Evolutionary conservation across 106 monocot genomes (phyloP).

Genomic region (Dioscorea dumetorum): DNA sequence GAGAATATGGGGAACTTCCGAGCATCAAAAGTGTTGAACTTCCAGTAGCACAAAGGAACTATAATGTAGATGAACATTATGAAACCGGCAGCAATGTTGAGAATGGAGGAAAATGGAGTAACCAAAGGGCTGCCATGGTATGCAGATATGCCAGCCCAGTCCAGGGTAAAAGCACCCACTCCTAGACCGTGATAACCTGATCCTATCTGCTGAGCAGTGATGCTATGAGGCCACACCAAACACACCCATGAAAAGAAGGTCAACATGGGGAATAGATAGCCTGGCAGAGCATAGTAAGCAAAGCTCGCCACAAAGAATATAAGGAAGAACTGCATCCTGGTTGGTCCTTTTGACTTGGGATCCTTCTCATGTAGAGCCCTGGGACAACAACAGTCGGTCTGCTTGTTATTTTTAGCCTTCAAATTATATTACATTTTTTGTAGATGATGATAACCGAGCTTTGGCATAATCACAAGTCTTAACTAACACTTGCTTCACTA

Average conservation of each 20-base stretch:
- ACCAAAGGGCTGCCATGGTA: constrained; percentile 90
- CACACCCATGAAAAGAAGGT: constrained; percentile 97
- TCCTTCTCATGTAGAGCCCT: constrained; percentile 84
- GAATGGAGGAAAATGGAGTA: constrained; percentile 75
- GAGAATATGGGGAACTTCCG: constrained; percentile 90
- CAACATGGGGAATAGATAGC: constrained; percentile 76
- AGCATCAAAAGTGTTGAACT: constrained; percentile 67
- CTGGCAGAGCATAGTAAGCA: constrained; percentile 71
- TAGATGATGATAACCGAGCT: too few relatives aligned
- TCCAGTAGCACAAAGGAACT: constrained; percentile 85
- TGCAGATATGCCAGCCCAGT: constrained; percentile 89
- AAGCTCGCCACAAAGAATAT: constrained; percentile 61
- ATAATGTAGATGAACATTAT: constrained; percentile 89
- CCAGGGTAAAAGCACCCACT: constrained; percentile 78
- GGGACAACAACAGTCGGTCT: background rate
- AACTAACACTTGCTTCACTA: too few relatives aligned
- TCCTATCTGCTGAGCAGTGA: constrained; percentile 84
- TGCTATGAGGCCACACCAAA: constrained; percentile 75
- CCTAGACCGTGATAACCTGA: constrained; percentile 87
- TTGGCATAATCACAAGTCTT: too few relatives aligned
- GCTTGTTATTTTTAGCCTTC: too few relatives aligned
- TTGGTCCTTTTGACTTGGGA: constrained; percentile 33
- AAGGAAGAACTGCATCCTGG: constrained; percentile 86
- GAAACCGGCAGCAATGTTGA: constrained; percentile 68
- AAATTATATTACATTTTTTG: too few relatives aligned